phyloP scores from a whole-genome alignment of 148 eudicot species.

The Suaeda aralocaspica region DNA sequence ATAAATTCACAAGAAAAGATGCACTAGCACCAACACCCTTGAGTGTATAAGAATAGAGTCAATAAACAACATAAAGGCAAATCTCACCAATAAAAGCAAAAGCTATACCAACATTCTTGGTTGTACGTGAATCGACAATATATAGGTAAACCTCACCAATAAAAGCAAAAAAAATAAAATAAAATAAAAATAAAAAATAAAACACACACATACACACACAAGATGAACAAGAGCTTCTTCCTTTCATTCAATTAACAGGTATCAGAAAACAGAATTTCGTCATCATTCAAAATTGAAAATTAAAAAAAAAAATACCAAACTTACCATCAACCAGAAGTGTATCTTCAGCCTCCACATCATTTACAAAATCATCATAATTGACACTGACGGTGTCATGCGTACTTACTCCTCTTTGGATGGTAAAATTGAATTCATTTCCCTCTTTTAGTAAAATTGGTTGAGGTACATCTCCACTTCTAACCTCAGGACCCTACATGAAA shows the following conservation, averaged over 20 bases:
- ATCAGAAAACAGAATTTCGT: not conserved
- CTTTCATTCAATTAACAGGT: not conserved
- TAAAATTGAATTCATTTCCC: conserved; percentile 91
- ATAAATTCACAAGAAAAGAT: not conserved
- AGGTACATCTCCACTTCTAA: conserved; percentile 97
- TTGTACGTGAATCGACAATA: too few species aligned
- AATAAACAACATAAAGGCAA: not conserved
- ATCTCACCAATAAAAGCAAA: too few species aligned
- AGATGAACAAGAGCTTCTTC: not conserved
- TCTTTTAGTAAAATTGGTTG: conserved; percentile 77
- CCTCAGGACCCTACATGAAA: conserved; percentile 84
- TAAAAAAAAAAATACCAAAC: conserved; percentile 11
- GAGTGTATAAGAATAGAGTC: not conserved
- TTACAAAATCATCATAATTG: conserved; percentile 90
- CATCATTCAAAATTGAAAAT: not conserved
- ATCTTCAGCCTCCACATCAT: conserved; percentile 92
- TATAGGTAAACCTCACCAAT: too few species aligned
- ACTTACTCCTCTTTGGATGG: conserved; percentile 87
- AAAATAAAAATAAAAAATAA: too few species aligned
- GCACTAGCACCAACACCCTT: not conserved
- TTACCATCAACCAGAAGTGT: conserved; percentile 91
- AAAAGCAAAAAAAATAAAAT: too few species aligned
- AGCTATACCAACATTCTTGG: too few species aligned
- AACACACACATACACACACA: too few species aligned
- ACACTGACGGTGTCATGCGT: conserved; percentile 87